These are phyloP conservation scores for Byssothecium circinans DNA, from an alignment of 2,329 filamentous ascomycete genomes.

Conservation along the genomic window DNA sequence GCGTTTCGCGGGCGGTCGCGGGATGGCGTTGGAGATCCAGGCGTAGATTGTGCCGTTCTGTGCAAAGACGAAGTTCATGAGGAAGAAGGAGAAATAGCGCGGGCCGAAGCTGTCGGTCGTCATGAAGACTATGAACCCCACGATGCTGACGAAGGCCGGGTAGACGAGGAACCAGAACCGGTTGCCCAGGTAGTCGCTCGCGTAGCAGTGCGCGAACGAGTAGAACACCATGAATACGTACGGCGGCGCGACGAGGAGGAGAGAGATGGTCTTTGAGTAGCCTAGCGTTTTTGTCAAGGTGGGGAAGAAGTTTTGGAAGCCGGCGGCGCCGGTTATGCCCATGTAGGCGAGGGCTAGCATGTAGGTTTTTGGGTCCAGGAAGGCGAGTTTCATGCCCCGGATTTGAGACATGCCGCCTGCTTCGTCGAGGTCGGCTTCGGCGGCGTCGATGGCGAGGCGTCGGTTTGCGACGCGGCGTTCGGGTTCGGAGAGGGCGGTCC, in stretches of 20 bases:
- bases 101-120: constrained; percentile 51
- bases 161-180: constrained; percentile 48
- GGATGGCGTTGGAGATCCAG: constrained; percentile 56
- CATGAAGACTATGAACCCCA: constrained; percentile 60
- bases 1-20: constrained; percentile 57
- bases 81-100: constrained; percentile 59
- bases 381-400: constrained; percentile 54
- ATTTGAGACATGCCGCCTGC: constrained; percentile 52
- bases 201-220: constrained; percentile 42
- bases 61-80: constrained; percentile 59
- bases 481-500: constrained; percentile 44
- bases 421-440: constrained; percentile 49
- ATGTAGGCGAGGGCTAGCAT: constrained; percentile 53
- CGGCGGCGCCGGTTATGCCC: constrained; percentile 52
- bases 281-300: constrained; percentile 58
- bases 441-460: constrained; percentile 53
- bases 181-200: constrained; percentile 47
- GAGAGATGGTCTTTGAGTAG: constrained; percentile 55
- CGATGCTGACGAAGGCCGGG: constrained; percentile 54
- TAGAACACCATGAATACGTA: constrained; percentile 62
- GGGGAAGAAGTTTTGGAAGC: constrained; percentile 61
- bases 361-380: constrained; percentile 55
- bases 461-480: constrained; percentile 50
- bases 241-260: constrained; percentile 60
- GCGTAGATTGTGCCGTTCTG: constrained; percentile 60